Percentiles rank a stretch among this genome's conserved stretches.
Evolutionary conservation across 2,329 filamentous ascomycete species (phyloP).

Genomic region (Cladophialophora exuberans): DNA sequence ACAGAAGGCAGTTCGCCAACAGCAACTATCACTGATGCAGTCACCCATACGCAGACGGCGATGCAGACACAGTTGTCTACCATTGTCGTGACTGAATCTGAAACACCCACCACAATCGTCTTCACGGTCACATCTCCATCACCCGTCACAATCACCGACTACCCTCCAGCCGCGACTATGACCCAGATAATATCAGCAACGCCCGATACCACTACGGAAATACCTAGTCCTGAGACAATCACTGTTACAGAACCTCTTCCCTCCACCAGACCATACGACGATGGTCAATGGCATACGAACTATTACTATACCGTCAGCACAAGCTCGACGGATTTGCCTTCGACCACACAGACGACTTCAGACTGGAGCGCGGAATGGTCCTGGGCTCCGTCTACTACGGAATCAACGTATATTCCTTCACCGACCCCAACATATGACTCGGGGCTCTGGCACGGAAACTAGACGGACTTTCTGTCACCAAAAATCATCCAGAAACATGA

Average conservation of each 20-base stretch:
- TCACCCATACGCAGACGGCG: conserved; percentile 31
- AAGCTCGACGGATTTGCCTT: not conserved
- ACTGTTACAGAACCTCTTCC: conserved; percentile 31
- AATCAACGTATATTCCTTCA: not conserved
- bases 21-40: conserved; percentile 33
- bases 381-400: not conserved
- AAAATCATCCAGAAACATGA: not conserved
- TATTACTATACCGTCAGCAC: conserved; percentile 31
- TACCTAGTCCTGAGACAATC: conserved; percentile 14
- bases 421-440: not conserved
- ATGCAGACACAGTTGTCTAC: conserved; percentile 37
- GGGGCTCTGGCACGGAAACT: not conserved
- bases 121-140: conserved; percentile 27
- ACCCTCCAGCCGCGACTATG: conserved; percentile 14
- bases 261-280: conserved; percentile 33
- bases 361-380: not conserved
- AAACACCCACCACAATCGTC: conserved; percentile 32
- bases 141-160: conserved; percentile 25
- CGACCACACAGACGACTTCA: not conserved
- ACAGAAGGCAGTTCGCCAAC: conserved; percentile 23
- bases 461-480: not conserved
- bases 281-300: conserved; percentile 39
- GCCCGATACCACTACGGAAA: conserved; percentile 3
- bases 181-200: conserved; percentile 12
- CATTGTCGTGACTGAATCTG: conserved; percentile 28